Base-by-base conservation (phyloP, 495 filamentous ascomycete genomes). In the Staphylotrichum tortipilum region DNA sequence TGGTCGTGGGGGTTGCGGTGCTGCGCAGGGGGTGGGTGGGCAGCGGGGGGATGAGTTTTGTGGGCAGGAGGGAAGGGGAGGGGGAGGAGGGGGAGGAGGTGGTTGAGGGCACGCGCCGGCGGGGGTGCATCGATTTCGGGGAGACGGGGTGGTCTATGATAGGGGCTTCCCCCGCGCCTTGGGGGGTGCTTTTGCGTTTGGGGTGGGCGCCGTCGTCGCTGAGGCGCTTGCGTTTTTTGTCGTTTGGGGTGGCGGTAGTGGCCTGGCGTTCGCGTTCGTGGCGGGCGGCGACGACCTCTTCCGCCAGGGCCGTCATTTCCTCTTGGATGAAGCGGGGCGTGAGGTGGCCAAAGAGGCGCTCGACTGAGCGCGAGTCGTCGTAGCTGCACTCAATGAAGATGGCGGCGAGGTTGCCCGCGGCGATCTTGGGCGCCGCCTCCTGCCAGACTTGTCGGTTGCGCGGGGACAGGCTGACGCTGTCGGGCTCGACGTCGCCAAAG, bases 331-430 rank as follows among this genome's bases (percentile, higher is more conserved):
- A 89, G 4, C 83, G 75, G 1, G 92, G 91, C 7, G 84, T 81
- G 3, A 98, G 76, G 59, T 98, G 92, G 2, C 92, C 92, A 60
- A 85, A 98, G 3, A 98, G 76, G 7, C 77, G 75, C 23, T 82
- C 78, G 44, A 90, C 84, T 14, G 80, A 73, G 53, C 85, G 81
- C 7, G 74, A 74, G 58, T 95, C 81, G 53, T 85, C 85, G 63
- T 88, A 98, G 26, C 85, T 91, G 63, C 92, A 97, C 72, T 98
- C 92, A 57, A 98, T 95, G 60, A 96, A 88, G 7, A 98, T 83
- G 9, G 84, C 90, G 1, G 72, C 70, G 2, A 98, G 74, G 10
- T 74, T 68, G 1, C 86, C 85, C 2, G 69, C 62, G 4, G 71
- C 80, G 18, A 97, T 79, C 58, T 92, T 94, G 9, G 81, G 82